Conservation (phyloP, 345 rosid genomes). For the Gynandropsis gynandra region DNA sequence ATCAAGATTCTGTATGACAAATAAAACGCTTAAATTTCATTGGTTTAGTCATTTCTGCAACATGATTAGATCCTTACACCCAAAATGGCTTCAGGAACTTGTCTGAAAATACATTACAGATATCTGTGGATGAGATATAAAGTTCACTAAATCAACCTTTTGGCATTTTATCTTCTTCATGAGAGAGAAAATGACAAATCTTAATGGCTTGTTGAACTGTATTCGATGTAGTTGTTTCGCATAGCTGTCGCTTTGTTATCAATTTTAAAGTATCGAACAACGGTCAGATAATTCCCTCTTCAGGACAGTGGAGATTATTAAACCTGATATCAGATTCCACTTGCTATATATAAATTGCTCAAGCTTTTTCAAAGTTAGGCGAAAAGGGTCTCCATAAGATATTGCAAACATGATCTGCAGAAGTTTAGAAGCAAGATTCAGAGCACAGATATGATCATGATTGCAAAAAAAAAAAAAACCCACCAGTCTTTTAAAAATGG, state of each 20-base stretch:
- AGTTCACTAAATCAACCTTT: not conserved
- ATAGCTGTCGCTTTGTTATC: not conserved
- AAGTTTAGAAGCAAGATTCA: conserved; percentile 24
- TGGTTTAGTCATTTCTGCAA: too few relatives aligned
- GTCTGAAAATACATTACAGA: too few relatives aligned
- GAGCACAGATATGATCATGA: conserved; percentile 23
- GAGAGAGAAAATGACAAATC: conserved; percentile 4
- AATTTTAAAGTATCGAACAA: conserved; percentile 2
- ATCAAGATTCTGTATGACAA: too few relatives aligned
- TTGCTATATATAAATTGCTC: conserved; percentile 13
- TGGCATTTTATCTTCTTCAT: too few relatives aligned
- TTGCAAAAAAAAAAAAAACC: not conserved
- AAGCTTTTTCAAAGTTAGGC: conserved; percentile 26
- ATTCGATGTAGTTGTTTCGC: conserved; percentile 10
- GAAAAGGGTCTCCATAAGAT: conserved; percentile 16
- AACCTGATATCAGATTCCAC: conserved; percentile 24
- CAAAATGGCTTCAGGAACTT: too few relatives aligned
- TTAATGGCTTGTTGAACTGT: conserved; percentile 15
- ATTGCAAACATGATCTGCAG: conserved; percentile 17
- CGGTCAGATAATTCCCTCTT: conserved; percentile 13
- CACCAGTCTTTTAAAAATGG: conserved; percentile 11
- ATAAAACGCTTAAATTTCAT: not conserved
- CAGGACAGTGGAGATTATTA: conserved; percentile 16
- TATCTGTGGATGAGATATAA: too few relatives aligned
- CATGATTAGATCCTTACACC: too few relatives aligned